phyloP scores from a whole-genome alignment of 2,329 filamentous ascomycete genomes.

The Phialemoniopsis sp. region DNA sequence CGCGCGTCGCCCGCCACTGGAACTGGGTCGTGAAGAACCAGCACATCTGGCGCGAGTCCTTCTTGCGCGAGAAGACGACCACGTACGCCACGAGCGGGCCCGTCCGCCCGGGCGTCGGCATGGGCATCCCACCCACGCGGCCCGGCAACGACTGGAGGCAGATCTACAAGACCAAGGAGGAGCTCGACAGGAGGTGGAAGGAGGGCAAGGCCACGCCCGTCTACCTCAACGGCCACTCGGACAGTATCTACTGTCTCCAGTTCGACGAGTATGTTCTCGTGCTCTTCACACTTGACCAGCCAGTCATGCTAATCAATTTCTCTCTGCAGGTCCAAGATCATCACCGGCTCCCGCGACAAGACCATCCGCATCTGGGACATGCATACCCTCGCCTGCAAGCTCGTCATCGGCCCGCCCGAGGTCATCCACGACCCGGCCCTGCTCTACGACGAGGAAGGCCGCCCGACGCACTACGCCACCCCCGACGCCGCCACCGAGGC shows the following conservation, averaged over 20 bases:
- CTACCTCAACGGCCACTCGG: slow-evolving; percentile 88
- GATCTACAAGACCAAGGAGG: slow-evolving; percentile 73
- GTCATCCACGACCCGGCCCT: slow-evolving; percentile 51
- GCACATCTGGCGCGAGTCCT: slow-evolving; percentile 62
- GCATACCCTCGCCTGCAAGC: slow-evolving; percentile 77
- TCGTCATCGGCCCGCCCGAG: slow-evolving; percentile 78
- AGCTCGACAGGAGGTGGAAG: slow-evolving; percentile 77
- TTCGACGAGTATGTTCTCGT: slow-evolving; percentile 81
- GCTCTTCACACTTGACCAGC: not conserved
- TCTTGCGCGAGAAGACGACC: slow-evolving; percentile 54
- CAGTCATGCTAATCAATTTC: not conserved
- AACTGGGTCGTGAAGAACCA: slow-evolving; percentile 40
- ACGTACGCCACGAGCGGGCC: slow-evolving; percentile 55
- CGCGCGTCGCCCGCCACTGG: slow-evolving; percentile 49
- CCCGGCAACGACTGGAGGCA: slow-evolving; percentile 78
- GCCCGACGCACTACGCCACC: slow-evolving; percentile 51
- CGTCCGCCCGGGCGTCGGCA: slow-evolving; percentile 47
- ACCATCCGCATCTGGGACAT: slow-evolving; percentile 97
- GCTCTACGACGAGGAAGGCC: slow-evolving; percentile 46
- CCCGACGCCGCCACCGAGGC: slow-evolving; percentile 24
- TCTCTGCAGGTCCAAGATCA: slow-evolving; percentile 76
- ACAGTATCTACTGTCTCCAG: slow-evolving; percentile 96
- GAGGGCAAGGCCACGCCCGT: slow-evolving; percentile 73
- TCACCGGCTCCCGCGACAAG: slow-evolving; percentile 91
- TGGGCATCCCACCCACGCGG: slow-evolving; percentile 49